These are phyloP conservation scores for Solanum appendiculatum DNA, from an alignment of 257 asterid species.

Conservation along the genomic window DNA sequence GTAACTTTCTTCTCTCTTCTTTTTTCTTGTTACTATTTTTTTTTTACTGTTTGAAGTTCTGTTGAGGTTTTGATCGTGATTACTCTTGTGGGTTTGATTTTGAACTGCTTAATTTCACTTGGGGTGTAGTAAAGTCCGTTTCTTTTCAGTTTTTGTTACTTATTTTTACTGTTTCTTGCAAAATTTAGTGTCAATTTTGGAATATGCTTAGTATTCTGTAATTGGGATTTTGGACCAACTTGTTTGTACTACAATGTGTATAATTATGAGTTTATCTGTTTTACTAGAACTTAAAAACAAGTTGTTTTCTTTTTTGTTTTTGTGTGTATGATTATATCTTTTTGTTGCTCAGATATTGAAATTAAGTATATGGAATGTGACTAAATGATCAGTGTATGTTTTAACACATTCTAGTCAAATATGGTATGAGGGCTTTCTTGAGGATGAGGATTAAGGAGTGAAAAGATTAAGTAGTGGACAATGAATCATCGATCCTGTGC, in stretches of 20 bases:
- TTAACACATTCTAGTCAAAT: neutral
- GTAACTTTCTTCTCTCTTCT: neutral
- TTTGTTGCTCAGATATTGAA: neutral
- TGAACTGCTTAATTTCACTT: neutral
- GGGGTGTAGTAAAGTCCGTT: neutral
- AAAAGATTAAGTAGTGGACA: neutral
- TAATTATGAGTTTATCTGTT: neutral
- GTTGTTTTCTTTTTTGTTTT: neutral
- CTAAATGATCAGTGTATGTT: neutral
- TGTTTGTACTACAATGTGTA: neutral
- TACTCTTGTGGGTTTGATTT: neutral
- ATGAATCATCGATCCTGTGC: neutral
- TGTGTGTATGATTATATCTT: neutral
- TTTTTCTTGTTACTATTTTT: neutral
- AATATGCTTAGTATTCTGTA: neutral
- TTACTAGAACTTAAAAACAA: neutral
- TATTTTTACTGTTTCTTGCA: neutral
- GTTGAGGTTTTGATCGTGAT: neutral
- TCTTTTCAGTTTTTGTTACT: neutral
- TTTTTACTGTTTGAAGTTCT: neutral
- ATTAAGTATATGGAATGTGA: neutral
- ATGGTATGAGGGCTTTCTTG: neutral
- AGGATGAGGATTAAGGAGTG: neutral
- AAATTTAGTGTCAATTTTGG: neutral
- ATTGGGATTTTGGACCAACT: neutral